These are phyloP conservation scores for Scedosporium boydii DNA, from an alignment of 2,329 filamentous ascomycete genomes.

Conservation along the genomic window DNA sequence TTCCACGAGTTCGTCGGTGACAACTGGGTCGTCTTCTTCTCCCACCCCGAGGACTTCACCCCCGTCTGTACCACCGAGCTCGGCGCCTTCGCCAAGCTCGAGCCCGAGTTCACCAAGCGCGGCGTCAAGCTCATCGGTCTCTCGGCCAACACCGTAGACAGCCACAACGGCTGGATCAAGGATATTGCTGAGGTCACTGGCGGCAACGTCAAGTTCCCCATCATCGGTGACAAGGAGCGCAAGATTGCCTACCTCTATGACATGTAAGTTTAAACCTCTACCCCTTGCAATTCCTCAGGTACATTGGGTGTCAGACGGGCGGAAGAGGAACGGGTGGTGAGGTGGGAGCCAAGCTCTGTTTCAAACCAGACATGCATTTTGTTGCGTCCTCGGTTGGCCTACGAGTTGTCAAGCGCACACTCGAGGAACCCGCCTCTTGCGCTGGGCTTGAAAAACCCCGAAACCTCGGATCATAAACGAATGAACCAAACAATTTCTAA, in stretches of 20 bases:
- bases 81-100: constrained; percentile 82
- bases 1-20: constrained; percentile 75
- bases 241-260: constrained; percentile 69
- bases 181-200: constrained; percentile 75
- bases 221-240: constrained; percentile 71
- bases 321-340: no score
- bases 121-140: constrained; percentile 87
- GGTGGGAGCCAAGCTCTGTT: no score
- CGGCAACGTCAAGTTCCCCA: constrained; percentile 63
- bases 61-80: constrained; percentile 95
- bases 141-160: constrained; percentile 74
- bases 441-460: neutral
- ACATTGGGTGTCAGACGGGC: neutral
- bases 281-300: neutral
- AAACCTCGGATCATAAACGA: no score
- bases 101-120: constrained; percentile 78
- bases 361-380: no score
- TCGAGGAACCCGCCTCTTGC: neutral
- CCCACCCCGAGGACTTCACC: constrained; percentile 83
- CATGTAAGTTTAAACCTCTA: constrained; percentile 44
- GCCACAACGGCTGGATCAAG: constrained; percentile 82
- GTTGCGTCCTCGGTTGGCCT: no score
- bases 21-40: constrained; percentile 77
- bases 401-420: no score
- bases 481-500: constrained; percentile 7